Percentiles rank a stretch among this genome's conserved stretches.
phyloP scores from a whole-genome alignment of 2,329 filamentous ascomycete species.

The Hirsutella minnesotensis region DNA sequence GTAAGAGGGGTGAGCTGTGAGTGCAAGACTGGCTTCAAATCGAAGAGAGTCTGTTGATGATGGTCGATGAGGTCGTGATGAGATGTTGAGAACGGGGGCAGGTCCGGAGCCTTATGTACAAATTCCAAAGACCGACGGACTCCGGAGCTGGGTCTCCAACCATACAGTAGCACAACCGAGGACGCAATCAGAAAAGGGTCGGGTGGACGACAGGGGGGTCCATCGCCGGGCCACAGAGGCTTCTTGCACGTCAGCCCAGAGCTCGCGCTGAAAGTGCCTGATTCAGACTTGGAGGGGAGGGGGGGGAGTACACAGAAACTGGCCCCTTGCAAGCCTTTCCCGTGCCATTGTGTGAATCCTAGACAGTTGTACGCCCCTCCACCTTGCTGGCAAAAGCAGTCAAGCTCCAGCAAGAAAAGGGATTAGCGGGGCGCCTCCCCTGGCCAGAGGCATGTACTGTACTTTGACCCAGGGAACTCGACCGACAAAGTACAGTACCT shows the following conservation, averaged over 20 bases:
- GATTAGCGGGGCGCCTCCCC: not conserved
- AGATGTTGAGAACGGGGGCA: slow-evolving; percentile 3
- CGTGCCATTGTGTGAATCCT: slow-evolving; percentile 2
- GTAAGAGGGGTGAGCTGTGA: too few species aligned
- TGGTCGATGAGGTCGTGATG: not conserved
- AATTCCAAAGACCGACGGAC: slow-evolving; percentile 2
- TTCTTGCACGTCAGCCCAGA: slow-evolving; percentile 4
- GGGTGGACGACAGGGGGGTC: slow-evolving; percentile 1
- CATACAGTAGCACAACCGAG: not conserved
- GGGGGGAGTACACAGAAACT: too few species aligned
- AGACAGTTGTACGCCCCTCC: not conserved
- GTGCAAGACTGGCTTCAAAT: too few species aligned
- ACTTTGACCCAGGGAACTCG: not conserved
- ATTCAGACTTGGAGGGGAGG: slow-evolving; percentile 2
- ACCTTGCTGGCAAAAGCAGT: not conserved
- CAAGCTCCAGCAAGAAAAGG: not conserved
- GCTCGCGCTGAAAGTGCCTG: slow-evolving; percentile 5
- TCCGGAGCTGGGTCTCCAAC: not conserved
- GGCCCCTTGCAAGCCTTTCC: slow-evolving; percentile 3
- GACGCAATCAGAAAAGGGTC: slow-evolving; percentile 2
- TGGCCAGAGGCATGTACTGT: not conserved
- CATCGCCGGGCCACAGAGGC: not conserved
- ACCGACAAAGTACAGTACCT: not conserved
- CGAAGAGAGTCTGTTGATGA: too few species aligned
- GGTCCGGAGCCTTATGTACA: slow-evolving; percentile 4